Base-by-base conservation (phyloP, 208 protist genomes). In the Leptomonas pyrrhocoris region DNA sequence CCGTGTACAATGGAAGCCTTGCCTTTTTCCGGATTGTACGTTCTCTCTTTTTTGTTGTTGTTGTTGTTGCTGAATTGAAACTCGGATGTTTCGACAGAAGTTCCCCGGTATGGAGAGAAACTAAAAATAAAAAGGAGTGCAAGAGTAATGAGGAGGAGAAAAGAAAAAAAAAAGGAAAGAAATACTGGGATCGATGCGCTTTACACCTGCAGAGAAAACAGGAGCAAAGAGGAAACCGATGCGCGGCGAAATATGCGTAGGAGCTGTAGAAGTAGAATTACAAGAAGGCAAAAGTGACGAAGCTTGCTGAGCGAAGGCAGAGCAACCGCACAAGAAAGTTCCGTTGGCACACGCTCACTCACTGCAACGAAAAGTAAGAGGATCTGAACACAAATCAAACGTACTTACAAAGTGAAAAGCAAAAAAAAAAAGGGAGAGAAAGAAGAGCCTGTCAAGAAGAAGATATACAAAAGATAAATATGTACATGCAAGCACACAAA, bases 401-500 rank as follows among this genome's bases (percentile, higher is more conserved):
- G 38, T 13, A 28, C 18, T 27, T 2, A 38, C 11, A 65, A 54
- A 36, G 49, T 3, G 9, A 43, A 16, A 60, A 74, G 34, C 45
- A 59, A 46, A 54, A 59, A 38, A 42, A 18, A 30, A 18, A 18
- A 50, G 21, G 36, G 31, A 49, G 38, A 69, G 51, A 48, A 46
- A 40, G 50, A 61, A 46, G 62, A 12, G 43, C 5, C 36, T 50
- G 42, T 28, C 42, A 21, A 50, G 19, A 36, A 45, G 48, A 31
- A 63, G 34, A 67, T n/a, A 23, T 34, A 56, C n/a, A 57, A 8
- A 67, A 13, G 40, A n/a, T 61, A 25, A 27, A 34, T 46, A 55
- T 67, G 15, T 45, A 40, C 27, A 64, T 48, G 46, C 55, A 60
- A 25, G 31, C 43, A 55, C 38, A 72, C 45, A 67, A 46, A 56